Evolutionary conservation across 2,329 filamentous ascomycete genomes (phyloP), one percentile per base, ranked within the genome.

Genomic region (Tetracladium maxilliforme): DNA sequence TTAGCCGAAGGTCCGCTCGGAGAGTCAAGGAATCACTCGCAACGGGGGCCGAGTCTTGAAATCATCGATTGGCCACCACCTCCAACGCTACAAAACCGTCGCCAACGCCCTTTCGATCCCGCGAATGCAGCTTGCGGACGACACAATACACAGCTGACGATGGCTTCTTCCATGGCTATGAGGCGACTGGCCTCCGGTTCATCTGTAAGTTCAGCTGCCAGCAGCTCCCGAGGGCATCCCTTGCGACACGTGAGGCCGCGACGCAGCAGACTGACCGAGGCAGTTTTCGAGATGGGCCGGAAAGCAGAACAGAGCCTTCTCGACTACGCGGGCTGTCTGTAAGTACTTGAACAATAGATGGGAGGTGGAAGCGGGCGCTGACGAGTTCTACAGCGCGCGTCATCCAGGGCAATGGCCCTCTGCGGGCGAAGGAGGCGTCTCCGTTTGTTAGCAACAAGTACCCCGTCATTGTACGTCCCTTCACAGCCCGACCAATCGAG

Each of bases 381-480:
- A 28, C 24, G 21, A 25, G 22, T 11, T 23, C 24, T 26, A 22
- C 42, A 84, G 81, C 83, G 46, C 75, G 78, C 52, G 81, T 95
- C 50, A 80, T 92, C 51, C 74, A 79, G 43, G n/a, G n/a, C n/a
- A 87, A 78, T 55, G 70, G 74, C 41, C 81, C 82, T 39, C 66
- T 95, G 38, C 76, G 84, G 52, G 90, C 87, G 30, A 93, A 92
- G 64, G 86, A 94, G 63, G 86, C 86, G 16, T 81, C 81, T 35
- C 75, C 81, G 23, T 81, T 82, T 48, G 69, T 93, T 43, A 80
- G 75, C 54, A 76, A 66, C 54, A 90, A 93, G 58, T 95, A 98
- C 55, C 80, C 84, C 25, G 81, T 98, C 43, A 86, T 98, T 53
- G 79, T 82, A 70, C 65, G 39, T 37, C 38, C 16, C 22, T 5